A percentile compares a stretch with the other conserved stretches of the same genome.
These are phyloP conservation scores for Chaetomium cochliodes DNA, from an alignment of 495 filamentous ascomycete species.

Conservation along the genomic window DNA sequence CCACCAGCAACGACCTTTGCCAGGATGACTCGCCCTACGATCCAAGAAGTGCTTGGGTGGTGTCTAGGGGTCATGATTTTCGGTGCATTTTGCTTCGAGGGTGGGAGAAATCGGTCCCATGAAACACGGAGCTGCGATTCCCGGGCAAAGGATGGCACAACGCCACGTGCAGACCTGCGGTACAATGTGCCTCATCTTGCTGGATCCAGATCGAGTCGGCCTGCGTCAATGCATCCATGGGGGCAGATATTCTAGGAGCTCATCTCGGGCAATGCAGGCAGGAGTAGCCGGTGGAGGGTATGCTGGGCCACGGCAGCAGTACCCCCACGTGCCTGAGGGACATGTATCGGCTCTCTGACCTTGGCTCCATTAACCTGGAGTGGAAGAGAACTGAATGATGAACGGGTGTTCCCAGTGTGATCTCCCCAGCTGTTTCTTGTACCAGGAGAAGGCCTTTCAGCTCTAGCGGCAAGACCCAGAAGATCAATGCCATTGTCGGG, in stretches of 20 bases:
- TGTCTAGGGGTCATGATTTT: neutral
- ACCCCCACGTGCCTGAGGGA: neutral
- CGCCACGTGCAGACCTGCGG: neutral
- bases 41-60: neutral
- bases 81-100: neutral
- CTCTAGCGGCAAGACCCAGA: neutral
- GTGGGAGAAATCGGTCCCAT: conserved; percentile 23
- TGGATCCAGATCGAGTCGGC: neutral
- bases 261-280: neutral
- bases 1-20: neutral
- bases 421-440: neutral
- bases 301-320: neutral
- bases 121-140: conserved; percentile 33
- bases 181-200: neutral
- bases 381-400: neutral
- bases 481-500: neutral
- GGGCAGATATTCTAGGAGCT: neutral
- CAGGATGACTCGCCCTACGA: neutral
- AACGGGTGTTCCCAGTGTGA: neutral
- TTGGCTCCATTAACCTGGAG: neutral
- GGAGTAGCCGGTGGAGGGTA: neutral
- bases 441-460: neutral
- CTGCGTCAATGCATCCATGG: neutral
- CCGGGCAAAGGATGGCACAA: conserved; percentile 21
- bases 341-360: neutral